Evolutionary conservation across 306 rosid genomes (phyloP).

Genomic region (Oxytropis ochrocephala): DNA sequence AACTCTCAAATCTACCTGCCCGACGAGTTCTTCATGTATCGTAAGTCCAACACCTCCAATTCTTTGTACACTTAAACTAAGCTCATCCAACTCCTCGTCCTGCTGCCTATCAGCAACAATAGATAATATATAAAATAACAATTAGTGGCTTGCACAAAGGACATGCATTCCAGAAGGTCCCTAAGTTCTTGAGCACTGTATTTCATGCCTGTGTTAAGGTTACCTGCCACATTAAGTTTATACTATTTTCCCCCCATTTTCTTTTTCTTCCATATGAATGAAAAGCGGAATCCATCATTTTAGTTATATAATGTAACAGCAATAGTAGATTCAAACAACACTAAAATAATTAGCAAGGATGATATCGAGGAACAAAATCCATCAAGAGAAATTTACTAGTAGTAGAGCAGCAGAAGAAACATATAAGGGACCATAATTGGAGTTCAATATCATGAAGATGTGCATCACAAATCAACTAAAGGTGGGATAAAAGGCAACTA

Average conservation of each 20-base stretch:
- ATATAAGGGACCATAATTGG: background rate
- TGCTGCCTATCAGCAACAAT: conserved; percentile 56
- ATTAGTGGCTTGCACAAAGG: background rate
- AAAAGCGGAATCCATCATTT: background rate
- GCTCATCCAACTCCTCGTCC: conserved; percentile 94
- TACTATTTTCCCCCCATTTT: background rate
- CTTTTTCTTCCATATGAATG: conserved; percentile 4
- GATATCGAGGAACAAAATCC: background rate
- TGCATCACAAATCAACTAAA: background rate
- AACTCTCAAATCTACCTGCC: conserved; percentile 55
- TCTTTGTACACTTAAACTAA: conserved; percentile 84
- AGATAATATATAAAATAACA: conserved; percentile 13
- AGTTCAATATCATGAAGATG: conserved; percentile 5
- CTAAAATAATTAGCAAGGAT: background rate
- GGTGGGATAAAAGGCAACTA: conserved; percentile 3
- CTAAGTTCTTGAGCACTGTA: background rate
- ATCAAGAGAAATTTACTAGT: conserved; percentile 4
- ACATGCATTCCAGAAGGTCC: background rate
- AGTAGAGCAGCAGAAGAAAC: conserved; percentile 4
- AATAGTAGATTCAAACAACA: background rate
- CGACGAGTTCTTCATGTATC: conserved; percentile 84
- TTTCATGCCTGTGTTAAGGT: background rate
- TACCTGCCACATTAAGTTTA: background rate
- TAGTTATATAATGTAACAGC: background rate
- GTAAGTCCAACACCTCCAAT: conserved; percentile 99